Percentiles rank a stretch among this genome's conserved stretches.
These are phyloP conservation scores for Macrophomina pseudophaseolina DNA, from an alignment of 2,329 filamentous ascomycete genomes.

Conservation along the genomic window DNA sequence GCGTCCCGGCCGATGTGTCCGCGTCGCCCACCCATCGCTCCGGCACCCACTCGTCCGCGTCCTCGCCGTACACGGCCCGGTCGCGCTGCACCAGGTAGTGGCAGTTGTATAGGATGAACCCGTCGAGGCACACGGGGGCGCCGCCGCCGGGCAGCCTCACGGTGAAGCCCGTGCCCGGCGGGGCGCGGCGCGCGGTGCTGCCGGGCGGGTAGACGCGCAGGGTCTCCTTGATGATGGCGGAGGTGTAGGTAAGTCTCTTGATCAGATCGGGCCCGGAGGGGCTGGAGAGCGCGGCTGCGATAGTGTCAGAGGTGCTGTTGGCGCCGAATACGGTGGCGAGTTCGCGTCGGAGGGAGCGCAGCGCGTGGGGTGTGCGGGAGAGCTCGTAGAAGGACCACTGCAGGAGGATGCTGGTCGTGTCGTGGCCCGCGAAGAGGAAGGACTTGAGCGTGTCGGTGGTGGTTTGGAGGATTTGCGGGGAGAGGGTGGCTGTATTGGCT, in stretches of 20 bases:
- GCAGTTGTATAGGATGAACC: slow-evolving; percentile 10
- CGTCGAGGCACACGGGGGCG: slow-evolving; percentile 6
- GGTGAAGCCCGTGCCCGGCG: neutral
- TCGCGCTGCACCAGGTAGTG: slow-evolving; percentile 33
- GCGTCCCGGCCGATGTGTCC: neutral
- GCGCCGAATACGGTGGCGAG: slow-evolving; percentile 40
- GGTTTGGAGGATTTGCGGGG: slow-evolving; percentile 26
- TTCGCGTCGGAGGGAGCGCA: slow-evolving; percentile 34
- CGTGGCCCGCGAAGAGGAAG: slow-evolving; percentile 45
- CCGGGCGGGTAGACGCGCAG: slow-evolving; percentile 41
- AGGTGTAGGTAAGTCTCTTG: slow-evolving; percentile 38
- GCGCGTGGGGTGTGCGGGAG: slow-evolving; percentile 25
- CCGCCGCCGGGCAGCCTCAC: slow-evolving; percentile 2
- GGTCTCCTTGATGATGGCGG: slow-evolving; percentile 44
- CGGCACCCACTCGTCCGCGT: slow-evolving; percentile 27
- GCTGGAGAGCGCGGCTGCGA: neutral
- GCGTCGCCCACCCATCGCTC: slow-evolving; percentile 22
- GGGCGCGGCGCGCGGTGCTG: slow-evolving; percentile 13
- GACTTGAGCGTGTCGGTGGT: slow-evolving; percentile 33
- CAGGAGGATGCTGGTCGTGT: slow-evolving; percentile 37
- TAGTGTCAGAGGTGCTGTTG: neutral
- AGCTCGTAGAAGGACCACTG: slow-evolving; percentile 31
- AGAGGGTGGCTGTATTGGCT: slow-evolving; percentile 23
- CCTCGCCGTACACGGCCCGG: slow-evolving; percentile 36
- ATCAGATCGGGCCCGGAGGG: slow-evolving; percentile 29